phyloP scores from a whole-genome alignment of 169 alveolate genomes.

The Cryptosporidium sp. region DNA sequence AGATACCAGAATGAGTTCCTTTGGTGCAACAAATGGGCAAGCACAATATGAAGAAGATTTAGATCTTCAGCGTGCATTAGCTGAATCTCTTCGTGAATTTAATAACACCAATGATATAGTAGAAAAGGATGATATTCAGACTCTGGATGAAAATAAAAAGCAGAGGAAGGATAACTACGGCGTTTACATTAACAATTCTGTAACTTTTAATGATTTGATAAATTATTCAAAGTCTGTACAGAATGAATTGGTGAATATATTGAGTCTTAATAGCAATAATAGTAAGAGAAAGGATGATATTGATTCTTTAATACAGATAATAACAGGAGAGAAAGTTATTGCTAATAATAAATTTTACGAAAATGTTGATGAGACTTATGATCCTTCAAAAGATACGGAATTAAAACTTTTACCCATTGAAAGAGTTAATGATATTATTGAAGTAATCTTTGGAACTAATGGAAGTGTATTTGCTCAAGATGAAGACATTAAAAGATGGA shows the following conservation, averaged over 20 bases:
- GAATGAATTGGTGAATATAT: slow-evolving; percentile 48
- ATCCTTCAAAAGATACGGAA: slow-evolving; percentile 17
- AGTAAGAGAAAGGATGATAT: slow-evolving; percentile 16
- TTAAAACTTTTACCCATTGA: slow-evolving; percentile 12
- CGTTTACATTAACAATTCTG: neutral
- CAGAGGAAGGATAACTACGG: neutral
- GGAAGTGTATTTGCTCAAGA: slow-evolving; percentile 8
- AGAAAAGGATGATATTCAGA: neutral
- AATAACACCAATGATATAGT: neutral
- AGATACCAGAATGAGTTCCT: neutral
- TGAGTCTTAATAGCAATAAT: neutral
- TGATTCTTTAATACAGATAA: slow-evolving; percentile 8
- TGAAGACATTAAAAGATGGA: slow-evolving; percentile 59
- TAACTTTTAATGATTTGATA: slow-evolving; percentile 14
- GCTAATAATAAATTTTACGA: neutral
- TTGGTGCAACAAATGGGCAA: neutral
- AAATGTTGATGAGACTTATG: slow-evolving; percentile 9
- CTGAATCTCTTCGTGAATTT: slow-evolving; percentile 32
- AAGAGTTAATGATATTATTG: neutral
- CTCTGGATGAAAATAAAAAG: neutral
- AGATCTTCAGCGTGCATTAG: slow-evolving; percentile 57
- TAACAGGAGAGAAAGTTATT: neutral
- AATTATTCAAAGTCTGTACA: slow-evolving; percentile 22
- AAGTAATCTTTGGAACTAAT: slow-evolving; percentile 8
- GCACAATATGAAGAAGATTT: slow-evolving; percentile 26